Conservation (phyloP, 192 early-diverging fungal species). For the Gonapodya prolifera region DNA sequence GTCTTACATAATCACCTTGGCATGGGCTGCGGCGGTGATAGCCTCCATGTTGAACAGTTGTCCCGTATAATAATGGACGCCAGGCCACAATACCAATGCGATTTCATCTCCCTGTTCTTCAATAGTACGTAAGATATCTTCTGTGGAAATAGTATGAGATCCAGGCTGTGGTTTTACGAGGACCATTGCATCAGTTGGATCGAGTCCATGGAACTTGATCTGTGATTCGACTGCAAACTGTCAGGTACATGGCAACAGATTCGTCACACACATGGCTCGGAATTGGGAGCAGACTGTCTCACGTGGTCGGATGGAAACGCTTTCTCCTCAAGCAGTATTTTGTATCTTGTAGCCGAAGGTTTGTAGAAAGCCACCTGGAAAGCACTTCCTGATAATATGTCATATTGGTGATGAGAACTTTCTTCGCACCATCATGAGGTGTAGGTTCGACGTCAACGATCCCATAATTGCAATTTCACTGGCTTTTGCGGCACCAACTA, state of each 20-base stretch:
- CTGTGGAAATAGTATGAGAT: constrained; percentile 52
- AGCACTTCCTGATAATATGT: neutral
- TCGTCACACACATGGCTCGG: neutral
- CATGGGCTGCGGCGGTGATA: constrained; percentile 72
- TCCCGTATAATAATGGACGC: constrained; percentile 93
- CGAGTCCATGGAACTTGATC: constrained; percentile 64
- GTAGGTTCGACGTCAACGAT: constrained; percentile 82
- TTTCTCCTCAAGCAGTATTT: constrained; percentile 83
- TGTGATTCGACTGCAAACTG: constrained; percentile 85
- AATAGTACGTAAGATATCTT: constrained; percentile 71
- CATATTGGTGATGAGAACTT: neutral
- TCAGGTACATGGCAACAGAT: constrained; percentile 1
- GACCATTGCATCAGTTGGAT: constrained; percentile 58
- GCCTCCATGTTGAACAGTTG: constrained; percentile 68
- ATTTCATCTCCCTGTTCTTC: constrained; percentile 57
- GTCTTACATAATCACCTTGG: constrained; percentile 29
- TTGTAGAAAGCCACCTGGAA: constrained; percentile 61
- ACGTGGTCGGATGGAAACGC: constrained; percentile 90
- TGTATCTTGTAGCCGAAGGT: constrained; percentile 58
- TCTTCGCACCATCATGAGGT: constrained; percentile 58
- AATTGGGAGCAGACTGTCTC: constrained; percentile 5
- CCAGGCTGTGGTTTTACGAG: constrained; percentile 59
- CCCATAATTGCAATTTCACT: constrained; percentile 85
- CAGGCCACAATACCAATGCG: constrained; percentile 78
- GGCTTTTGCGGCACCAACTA: constrained; percentile 64